These are phyloP conservation scores for Metroxylon sagu DNA, from an alignment of 176 grass and related monocot species.

Conservation along the genomic window DNA sequence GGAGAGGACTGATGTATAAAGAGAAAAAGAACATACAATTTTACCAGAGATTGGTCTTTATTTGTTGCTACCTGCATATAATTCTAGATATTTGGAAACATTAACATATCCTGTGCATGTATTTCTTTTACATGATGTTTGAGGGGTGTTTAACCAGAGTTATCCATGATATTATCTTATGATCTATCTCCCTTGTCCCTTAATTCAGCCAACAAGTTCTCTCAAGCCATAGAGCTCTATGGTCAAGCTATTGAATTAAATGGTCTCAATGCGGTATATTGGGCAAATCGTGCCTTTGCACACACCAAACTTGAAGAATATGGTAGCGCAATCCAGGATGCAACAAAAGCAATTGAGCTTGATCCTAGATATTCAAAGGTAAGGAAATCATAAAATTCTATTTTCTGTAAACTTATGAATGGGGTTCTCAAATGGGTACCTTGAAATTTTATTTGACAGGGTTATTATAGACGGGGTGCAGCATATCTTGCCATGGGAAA, in stretches of 20 bases:
- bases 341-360: slow-evolving; percentile 71
- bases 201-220: slow-evolving; percentile 66
- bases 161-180: neutral
- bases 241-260: slow-evolving; percentile 77
- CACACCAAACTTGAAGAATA: slow-evolving; percentile 85
- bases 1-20: no score
- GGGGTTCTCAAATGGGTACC: neutral
- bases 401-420: neutral
- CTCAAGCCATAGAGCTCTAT: slow-evolving; percentile 73
- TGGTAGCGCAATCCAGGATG: slow-evolving; percentile 78
- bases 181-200: slow-evolving; percentile 6
- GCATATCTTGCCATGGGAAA: slow-evolving; percentile 96
- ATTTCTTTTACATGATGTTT: no score
- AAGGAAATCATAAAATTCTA: neutral
- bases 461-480: slow-evolving; percentile 75
- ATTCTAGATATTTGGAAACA: no score
- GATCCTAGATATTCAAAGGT: slow-evolving; percentile 85
- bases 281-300: slow-evolving; percentile 82
- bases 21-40: no score
- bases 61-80: no score
- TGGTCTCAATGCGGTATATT: slow-evolving; percentile 74
- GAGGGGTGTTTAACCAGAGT: no score
- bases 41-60: no score
- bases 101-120: no score
- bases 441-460: slow-evolving; percentile 28